Conservation (phyloP, 2,329 filamentous ascomycete genomes). For the Dothistroma pini region DNA sequence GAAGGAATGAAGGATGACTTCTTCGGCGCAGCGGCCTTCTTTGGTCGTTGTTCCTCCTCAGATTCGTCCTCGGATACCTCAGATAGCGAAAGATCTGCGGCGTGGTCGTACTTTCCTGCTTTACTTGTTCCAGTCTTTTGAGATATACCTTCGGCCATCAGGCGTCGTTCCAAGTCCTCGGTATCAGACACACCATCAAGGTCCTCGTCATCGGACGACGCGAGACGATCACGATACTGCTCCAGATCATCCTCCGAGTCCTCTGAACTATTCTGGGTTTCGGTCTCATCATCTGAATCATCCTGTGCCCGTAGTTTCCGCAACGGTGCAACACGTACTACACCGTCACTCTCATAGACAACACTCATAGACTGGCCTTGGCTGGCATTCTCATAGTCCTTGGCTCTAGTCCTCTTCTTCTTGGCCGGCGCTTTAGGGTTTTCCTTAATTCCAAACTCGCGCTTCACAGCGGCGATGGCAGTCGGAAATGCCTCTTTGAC, state of each 20-base stretch:
- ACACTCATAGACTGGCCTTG: background rate
- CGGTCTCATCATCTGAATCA: background rate
- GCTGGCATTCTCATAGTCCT: constrained; percentile 21
- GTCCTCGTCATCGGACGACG: constrained; percentile 36
- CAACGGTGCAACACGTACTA: background rate
- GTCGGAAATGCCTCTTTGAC: constrained; percentile 54
- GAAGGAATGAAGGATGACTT: constrained; percentile 67
- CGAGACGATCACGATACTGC: constrained; percentile 40
- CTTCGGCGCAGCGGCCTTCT: constrained; percentile 24
- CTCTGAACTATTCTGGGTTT: constrained; percentile 14
- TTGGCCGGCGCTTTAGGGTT: constrained; percentile 15
- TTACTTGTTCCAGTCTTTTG: constrained; percentile 4
- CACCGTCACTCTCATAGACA: background rate
- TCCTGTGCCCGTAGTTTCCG: background rate
- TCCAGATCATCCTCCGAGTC: constrained; percentile 35
- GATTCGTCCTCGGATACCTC: constrained; percentile 22
- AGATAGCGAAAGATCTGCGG: constrained; percentile 21
- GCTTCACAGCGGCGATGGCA: constrained; percentile 42
- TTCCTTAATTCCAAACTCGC: constrained; percentile 35
- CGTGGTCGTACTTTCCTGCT: constrained; percentile 12
- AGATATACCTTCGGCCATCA: constrained; percentile 25
- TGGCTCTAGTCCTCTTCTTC: constrained; percentile 30
- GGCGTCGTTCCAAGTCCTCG: constrained; percentile 26
- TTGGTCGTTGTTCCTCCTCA: constrained; percentile 24
- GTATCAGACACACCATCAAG: constrained; percentile 25